Percentiles rank a stretch among this genome's conserved stretches.
Conservation (phyloP, 2,329 filamentous ascomycete genomes). For the Arthrobotrys sinensis region DNA sequence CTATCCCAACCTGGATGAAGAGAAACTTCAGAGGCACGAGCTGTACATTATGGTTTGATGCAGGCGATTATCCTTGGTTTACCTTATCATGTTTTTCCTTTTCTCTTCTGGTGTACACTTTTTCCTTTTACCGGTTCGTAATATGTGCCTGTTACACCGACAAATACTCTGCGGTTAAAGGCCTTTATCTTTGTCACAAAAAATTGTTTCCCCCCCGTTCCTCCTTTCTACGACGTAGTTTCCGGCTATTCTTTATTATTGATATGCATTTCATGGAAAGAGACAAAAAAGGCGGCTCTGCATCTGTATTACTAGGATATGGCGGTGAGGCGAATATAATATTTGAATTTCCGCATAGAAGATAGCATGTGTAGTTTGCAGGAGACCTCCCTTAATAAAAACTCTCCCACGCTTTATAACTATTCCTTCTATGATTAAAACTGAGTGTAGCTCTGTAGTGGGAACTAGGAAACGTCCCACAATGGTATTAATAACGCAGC, state of each 20-base stretch:
- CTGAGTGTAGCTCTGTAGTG: too few species aligned
- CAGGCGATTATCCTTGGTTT: slow-evolving; percentile 26
- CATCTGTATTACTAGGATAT: slow-evolving; percentile 40
- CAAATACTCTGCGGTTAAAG: slow-evolving; percentile 59
- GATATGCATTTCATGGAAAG: slow-evolving; percentile 44
- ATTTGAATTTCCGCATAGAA: slow-evolving; percentile 1
- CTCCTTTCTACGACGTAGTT: neutral
- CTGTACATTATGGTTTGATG: slow-evolving; percentile 83
- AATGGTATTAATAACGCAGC: too few species aligned
- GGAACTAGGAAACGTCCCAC: too few species aligned
- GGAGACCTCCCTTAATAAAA: too few species aligned
- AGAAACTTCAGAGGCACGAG: slow-evolving; percentile 83
- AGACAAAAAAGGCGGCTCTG: slow-evolving; percentile 27
- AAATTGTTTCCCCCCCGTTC: slow-evolving; percentile 28
- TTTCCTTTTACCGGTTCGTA: slow-evolving; percentile 31
- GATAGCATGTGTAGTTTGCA: neutral
- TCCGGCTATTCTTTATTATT: neutral
- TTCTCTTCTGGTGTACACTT: slow-evolving; percentile 35
- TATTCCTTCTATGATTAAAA: too few species aligned
- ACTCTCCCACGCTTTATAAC: too few species aligned
- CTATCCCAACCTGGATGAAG: slow-evolving; percentile 88
- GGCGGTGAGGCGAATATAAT: slow-evolving; percentile 32
- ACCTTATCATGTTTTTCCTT: neutral
- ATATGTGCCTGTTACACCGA: slow-evolving; percentile 45
- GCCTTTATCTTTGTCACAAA: slow-evolving; percentile 14